Conservation (phyloP, 2,329 filamentous ascomycete species). For the Didymella pomorum region DNA sequence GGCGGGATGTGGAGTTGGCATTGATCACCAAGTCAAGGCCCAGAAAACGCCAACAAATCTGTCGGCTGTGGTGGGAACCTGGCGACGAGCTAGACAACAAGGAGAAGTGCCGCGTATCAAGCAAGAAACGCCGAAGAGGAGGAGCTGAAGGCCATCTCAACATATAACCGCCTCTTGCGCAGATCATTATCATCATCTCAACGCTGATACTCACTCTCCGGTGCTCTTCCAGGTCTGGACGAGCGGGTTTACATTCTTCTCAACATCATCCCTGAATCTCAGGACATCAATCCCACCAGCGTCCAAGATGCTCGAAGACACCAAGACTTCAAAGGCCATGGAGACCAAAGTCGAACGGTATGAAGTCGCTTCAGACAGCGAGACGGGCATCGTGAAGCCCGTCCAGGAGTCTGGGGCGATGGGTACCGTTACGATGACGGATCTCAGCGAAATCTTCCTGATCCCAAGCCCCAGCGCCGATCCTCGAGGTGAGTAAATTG, state of each 20-base stretch:
- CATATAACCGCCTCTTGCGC: slow-evolving; percentile 1
- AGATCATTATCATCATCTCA: slow-evolving; percentile 7
- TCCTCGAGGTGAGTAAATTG: not conserved
- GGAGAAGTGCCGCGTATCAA: not conserved
- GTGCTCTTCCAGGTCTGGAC: slow-evolving; percentile 22
- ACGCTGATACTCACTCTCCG: slow-evolving; percentile 1
- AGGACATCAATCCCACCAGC: not conserved
- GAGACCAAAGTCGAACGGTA: slow-evolving; percentile 25
- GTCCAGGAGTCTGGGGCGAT: slow-evolving; percentile 26
- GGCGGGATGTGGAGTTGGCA: not conserved
- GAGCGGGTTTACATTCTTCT: slow-evolving; percentile 18
- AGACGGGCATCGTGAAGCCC: slow-evolving; percentile 18
- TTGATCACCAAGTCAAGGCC: not conserved
- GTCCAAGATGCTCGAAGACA: slow-evolving; percentile 1
- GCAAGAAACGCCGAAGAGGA: not conserved
- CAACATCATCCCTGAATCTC: not conserved
- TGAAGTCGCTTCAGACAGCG: slow-evolving; percentile 20
- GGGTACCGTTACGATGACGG: slow-evolving; percentile 43
- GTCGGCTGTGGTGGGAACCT: not conserved
- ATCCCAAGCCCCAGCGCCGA: slow-evolving; percentile 32
- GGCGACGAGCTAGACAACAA: not conserved
- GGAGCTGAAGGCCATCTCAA: not conserved
- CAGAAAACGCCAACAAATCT: not conserved
- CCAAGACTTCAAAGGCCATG: slow-evolving; percentile 21
- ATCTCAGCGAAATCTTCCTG: slow-evolving; percentile 35